Evolutionary conservation across 306 rosid species (phyloP), one percentile per base, ranked within the genome.

Genomic region (Prunus mume): DNA sequence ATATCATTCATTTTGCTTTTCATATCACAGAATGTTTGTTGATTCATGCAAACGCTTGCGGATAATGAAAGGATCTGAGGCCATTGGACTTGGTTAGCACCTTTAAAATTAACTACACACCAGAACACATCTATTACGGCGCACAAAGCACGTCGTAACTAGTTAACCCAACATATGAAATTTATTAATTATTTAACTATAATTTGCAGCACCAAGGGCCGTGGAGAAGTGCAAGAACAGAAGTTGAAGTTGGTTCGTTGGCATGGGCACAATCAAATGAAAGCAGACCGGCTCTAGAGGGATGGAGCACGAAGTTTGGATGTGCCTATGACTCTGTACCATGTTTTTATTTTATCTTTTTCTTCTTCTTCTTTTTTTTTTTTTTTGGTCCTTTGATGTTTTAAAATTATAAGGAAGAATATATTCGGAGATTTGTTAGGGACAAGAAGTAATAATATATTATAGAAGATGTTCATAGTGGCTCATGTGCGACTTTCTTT

Each of bases 51-150:
- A 86, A 75, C 93, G 97, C 52, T 86, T 91, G 19, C 88, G 94
- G 49, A 87, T 91, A 78, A 89, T 91, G 97, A 93, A 91, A 78
- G 96, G 95, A 65, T 93, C 97, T 4, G 98, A 91, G 60, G 97
- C 98, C 20, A 89, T 91, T 6, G 97, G 98, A 43, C 91, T 91
- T 18, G 98, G 97, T 89, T 27, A 75, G 84, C 72, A 22, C 62
- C 19, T 41, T 28, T n/a, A 60, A 14, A 20, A 56, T 38, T 68
- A 47, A 20, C 19, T 32, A 28, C 27, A 32, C 34, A 28, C 30
- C 3, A 28, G 3, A 28, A 28, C 30, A 28, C 5, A 34, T 6
- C 8, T 34, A 34, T 34, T 34, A 34, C 38, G 7, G 6, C 7
- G 7, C 1, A 5, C 41, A 32, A 32, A 32, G 34, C 34, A 30